Evolutionary conservation across 371 early-diverging fungal genomes (phyloP).

Genomic region (Rhizopus stolonifer): DNA sequence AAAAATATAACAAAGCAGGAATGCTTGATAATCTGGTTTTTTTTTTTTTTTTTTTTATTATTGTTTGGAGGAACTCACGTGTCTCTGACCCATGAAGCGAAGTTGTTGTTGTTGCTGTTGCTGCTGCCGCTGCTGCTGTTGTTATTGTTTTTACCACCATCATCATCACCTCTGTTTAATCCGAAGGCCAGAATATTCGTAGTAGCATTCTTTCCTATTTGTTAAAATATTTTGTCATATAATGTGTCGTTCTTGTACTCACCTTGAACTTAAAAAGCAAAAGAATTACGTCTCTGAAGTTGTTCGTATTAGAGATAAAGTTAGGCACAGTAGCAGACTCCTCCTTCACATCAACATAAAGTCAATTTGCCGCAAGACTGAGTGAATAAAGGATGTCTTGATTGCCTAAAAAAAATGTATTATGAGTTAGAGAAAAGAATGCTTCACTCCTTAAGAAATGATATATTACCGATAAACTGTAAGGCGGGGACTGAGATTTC

Average conservation of each 20-base stretch:
- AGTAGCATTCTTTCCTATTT: conserved; percentile 1
- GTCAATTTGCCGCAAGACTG: neutral
- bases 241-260: neutral
- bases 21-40: neutral
- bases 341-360: neutral
- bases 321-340: neutral
- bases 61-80: neutral
- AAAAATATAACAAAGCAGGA: neutral
- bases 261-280: neutral
- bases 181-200: neutral
- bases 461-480: neutral
- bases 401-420: neutral
- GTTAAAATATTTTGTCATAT: conserved; percentile 3
- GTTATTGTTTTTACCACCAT: too few species aligned
- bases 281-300: neutral
- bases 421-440: neutral
- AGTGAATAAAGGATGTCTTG: neutral
- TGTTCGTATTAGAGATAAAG: neutral
- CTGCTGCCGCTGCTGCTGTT: too few species aligned
- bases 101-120: too few species aligned
- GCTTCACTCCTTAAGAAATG: neutral
- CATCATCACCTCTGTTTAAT: neutral
- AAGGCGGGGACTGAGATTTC: neutral
- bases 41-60: too few species aligned
- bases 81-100: neutral